Evolutionary conservation across 176 grass and related monocot genomes (phyloP).

Genomic region (Chloris gayana): DNA sequence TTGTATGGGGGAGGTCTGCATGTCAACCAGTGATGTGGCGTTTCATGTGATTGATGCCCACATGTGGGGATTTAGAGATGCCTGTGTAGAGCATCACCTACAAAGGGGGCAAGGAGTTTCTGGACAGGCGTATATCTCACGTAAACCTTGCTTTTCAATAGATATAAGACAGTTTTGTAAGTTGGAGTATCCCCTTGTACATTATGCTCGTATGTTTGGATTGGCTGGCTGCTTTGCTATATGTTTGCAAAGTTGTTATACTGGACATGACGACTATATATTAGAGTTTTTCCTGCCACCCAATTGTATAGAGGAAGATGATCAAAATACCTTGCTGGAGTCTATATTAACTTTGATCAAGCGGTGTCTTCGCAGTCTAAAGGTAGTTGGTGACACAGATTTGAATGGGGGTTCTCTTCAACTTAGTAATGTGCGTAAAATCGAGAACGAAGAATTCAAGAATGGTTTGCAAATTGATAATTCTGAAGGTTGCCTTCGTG

Average conservation of each 20-base stretch:
- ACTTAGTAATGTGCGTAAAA: slow-evolving; percentile 47
- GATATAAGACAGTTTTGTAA: slow-evolving; percentile 75
- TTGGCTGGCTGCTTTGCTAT: slow-evolving; percentile 78
- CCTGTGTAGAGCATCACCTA: slow-evolving; percentile 96
- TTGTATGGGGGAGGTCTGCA: slow-evolving; percentile 88
- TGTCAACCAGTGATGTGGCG: slow-evolving; percentile 92
- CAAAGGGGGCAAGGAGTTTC: slow-evolving; percentile 91
- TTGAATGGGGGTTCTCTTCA: slow-evolving; percentile 47
- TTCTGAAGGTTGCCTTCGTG: slow-evolving; percentile 42
- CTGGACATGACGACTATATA: slow-evolving; percentile 88
- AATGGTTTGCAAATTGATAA: slow-evolving; percentile 33
- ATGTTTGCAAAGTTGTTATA: slow-evolving; percentile 80
- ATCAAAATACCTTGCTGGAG: slow-evolving; percentile 69
- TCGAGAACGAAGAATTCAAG: slow-evolving; percentile 55
- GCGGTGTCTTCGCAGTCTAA: slow-evolving; percentile 69
- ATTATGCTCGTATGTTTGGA: slow-evolving; percentile 89
- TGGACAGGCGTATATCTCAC: slow-evolving; percentile 67
- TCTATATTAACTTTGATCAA: slow-evolving; percentile 65
- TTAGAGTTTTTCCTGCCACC: slow-evolving; percentile 93
- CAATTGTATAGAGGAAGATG: slow-evolving; percentile 52
- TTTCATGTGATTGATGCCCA: slow-evolving; percentile 83
- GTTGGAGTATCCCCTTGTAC: slow-evolving; percentile 81
- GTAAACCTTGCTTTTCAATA: slow-evolving; percentile 74
- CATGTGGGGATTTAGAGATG: slow-evolving; percentile 93
- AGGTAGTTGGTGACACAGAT: slow-evolving; percentile 54